phyloP scores from a whole-genome alignment of 2,329 filamentous ascomycete species.

The Iodosphaeria phyllophila region DNA sequence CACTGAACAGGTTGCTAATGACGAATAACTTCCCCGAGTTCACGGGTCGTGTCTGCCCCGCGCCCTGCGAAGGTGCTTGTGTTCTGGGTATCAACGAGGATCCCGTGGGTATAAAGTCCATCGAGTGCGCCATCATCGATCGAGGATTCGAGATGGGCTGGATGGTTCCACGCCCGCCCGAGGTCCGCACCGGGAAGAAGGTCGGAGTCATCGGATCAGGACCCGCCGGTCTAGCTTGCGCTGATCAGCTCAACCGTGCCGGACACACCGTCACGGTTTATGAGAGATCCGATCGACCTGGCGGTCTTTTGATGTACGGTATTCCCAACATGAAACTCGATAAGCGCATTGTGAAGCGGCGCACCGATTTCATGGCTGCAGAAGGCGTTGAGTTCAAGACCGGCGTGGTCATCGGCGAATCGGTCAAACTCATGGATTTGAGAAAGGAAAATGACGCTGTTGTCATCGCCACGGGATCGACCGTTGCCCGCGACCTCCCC shows the following conservation, averaged over 20 bases:
- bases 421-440: slow-evolving; percentile 52
- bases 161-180: slow-evolving; percentile 73
- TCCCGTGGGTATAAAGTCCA: slow-evolving; percentile 94
- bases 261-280: slow-evolving; percentile 82
- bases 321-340: slow-evolving; percentile 99
- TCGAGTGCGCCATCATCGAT: slow-evolving; percentile 95
- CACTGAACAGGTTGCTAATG: slow-evolving; percentile 78
- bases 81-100: slow-evolving; percentile 95
- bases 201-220: slow-evolving; percentile 84
- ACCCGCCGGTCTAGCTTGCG: slow-evolving; percentile 73
- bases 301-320: slow-evolving; percentile 92
- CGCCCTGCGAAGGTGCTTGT: slow-evolving; percentile 90
- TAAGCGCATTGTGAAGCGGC: slow-evolving; percentile 89
- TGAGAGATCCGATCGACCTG: slow-evolving; percentile 77
- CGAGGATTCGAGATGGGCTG: slow-evolving; percentile 95
- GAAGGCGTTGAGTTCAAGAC: slow-evolving; percentile 77
- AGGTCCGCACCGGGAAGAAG: slow-evolving; percentile 70
- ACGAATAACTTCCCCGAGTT: slow-evolving; percentile 99
- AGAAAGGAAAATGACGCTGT: slow-evolving; percentile 64
- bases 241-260: slow-evolving; percentile 86
- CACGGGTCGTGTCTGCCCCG: slow-evolving; percentile 89
- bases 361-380: slow-evolving; percentile 83
- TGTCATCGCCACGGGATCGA: slow-evolving; percentile 80
- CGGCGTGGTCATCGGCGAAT: slow-evolving; percentile 59
- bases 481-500: slow-evolving; percentile 79